Evolutionary conservation across 148 eudicot genomes (phyloP).

Genomic region (Heliamphora exappendiculata): DNA sequence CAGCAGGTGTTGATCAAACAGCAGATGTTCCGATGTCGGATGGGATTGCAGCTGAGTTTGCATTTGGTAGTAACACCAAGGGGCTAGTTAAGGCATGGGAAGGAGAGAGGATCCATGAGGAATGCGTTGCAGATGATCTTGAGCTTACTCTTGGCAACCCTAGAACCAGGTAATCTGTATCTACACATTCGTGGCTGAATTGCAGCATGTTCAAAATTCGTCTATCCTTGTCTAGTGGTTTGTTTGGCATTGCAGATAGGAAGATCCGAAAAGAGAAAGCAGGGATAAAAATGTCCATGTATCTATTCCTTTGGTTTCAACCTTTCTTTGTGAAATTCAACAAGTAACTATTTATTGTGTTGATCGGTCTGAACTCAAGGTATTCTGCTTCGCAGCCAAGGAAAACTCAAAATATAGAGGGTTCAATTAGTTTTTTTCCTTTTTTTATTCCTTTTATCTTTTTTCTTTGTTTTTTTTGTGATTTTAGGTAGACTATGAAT

Average conservation of each 20-base stretch:
- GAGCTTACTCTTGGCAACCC: constrained; percentile 80
- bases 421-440: not conserved
- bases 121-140: constrained; percentile 51
- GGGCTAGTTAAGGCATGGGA: constrained; percentile 70
- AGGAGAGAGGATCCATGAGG: constrained; percentile 80
- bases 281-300: constrained; percentile 8
- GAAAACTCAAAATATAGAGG: constrained; percentile 8
- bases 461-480: not conserved
- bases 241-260: constrained; percentile 23
- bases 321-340: constrained; percentile 11
- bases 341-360: not conserved
- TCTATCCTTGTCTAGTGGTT: too few species aligned
- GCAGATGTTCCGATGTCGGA: constrained; percentile 48
- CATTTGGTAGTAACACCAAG: constrained; percentile 40
- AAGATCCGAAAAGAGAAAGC: not conserved
- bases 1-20: constrained; percentile 41
- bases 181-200: too few species aligned
- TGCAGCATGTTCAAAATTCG: too few species aligned
- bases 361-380: constrained; percentile 12
- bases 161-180: constrained; percentile 57
- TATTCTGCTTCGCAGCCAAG: not conserved
- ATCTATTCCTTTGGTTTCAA: constrained; percentile 10
- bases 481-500: not conserved
- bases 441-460: not conserved
- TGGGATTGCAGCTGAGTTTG: constrained; percentile 51